Evolutionary conservation across 2,329 filamentous ascomycete genomes (phyloP).

Genomic region (Neofusicoccum sp.): DNA sequence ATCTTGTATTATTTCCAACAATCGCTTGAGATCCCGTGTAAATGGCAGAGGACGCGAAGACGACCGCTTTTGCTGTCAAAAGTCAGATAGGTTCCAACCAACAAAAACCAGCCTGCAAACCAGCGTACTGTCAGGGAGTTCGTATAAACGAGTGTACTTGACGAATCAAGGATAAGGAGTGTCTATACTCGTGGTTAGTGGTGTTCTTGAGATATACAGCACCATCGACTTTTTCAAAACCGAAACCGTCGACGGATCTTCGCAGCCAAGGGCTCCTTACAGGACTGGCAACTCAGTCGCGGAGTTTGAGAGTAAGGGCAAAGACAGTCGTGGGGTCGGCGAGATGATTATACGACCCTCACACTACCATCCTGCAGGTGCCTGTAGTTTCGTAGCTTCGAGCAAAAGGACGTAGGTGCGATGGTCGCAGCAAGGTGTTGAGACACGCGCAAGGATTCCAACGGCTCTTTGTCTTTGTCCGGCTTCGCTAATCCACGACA

Average conservation of each 20-base stretch:
- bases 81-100: not conserved
- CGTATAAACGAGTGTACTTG: conserved; percentile 53
- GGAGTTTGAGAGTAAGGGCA: conserved; percentile 22
- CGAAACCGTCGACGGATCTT: not conserved
- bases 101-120: not conserved
- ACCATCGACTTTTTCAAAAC: not conserved
- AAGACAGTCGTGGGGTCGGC: conserved; percentile 4
- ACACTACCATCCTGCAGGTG: conserved; percentile 22
- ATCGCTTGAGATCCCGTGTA: not conserved
- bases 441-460: conserved; percentile 21
- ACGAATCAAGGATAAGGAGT: conserved; percentile 44
- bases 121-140: conserved; percentile 32
- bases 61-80: not conserved
- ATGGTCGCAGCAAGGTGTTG: conserved; percentile 23
- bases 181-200: conserved; percentile 31
- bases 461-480: conserved; percentile 2
- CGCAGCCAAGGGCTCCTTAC: conserved; percentile 26
- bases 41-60: conserved; percentile 1
- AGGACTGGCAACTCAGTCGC: conserved; percentile 38
- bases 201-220: not conserved
- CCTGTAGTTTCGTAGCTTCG: conserved; percentile 24
- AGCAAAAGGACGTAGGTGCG: conserved; percentile 25
- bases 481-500: not conserved
- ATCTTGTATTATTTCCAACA: conserved; percentile 36
- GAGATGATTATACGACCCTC: conserved; percentile 3